Evolutionary conservation across 2,329 filamentous ascomycete species (phyloP), one percentile per base, ranked within the genome.

Genomic region (Arthrobotrys iridis): DNA sequence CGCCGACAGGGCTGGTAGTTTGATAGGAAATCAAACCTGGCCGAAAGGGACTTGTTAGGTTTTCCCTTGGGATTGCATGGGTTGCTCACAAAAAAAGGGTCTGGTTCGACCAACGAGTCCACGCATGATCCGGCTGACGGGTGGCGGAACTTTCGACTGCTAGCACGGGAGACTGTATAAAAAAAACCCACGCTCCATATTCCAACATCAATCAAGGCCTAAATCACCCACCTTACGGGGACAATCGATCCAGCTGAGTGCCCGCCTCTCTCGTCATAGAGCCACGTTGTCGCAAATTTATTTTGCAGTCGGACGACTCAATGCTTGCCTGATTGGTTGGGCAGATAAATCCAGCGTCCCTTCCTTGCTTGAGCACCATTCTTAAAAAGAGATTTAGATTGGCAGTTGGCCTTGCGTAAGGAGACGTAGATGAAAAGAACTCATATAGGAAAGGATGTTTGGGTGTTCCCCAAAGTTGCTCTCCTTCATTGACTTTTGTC

Each of bases 241-340:
- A 62, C 43, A 60, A 66, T 74, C 52, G 52, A 60, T 22, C 41
- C n/a, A 37, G n/a, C 41, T 55, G 46, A 40, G 46, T 35, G 24
- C 43, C n/a, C 50, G 60, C 68, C 68, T 60, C 68, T 62, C 62
- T 66, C 68, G 62, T 66, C 60, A 74, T 67, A 74, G 68, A 74
- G 68, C 68, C 62, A 74, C 68, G 68, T 74, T 48, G 68, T 63
- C 65, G 60, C 62, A 60, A 62, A 46, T 50, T 26, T 18, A 66
- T 33, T 52, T 65, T 74, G 68, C 62, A 74, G 68, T 60, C 24
- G 37, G 45, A 66, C 60, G 43, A 65, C 22, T 55, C 55, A 46
- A 43, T 66, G 41, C 35, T 62, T 37, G 43, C 33, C 24, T 74
- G 62, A 66, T 66, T 74, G 52, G 68, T 35, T 41, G 55, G 30